Conservation (phyloP, 805 yeast species). For the Wickerhamomyces rabaulensis region DNA sequence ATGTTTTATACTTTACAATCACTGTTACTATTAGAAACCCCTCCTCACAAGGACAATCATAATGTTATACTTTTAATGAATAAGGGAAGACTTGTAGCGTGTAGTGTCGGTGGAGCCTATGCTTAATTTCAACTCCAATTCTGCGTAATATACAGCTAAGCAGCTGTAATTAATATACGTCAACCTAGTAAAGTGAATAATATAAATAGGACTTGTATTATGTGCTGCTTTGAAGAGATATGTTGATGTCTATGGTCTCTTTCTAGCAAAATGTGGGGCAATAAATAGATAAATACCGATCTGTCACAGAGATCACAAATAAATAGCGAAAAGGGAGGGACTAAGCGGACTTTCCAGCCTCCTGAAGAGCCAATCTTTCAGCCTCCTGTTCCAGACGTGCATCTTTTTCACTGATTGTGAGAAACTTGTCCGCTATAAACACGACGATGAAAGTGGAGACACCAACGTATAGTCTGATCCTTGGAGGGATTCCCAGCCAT, state of each 20-base stretch:
- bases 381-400: constrained; percentile 14
- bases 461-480: constrained; percentile 23
- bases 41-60: neutral
- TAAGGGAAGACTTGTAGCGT: neutral
- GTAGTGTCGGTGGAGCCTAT: no score
- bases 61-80: neutral
- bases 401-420: constrained; percentile 10
- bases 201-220: no score
- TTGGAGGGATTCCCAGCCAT: constrained; percentile 21
- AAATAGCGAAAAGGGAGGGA: neutral
- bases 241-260: no score
- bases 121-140: no score
- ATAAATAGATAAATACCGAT: neutral
- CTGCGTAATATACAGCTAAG: no score
- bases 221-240: no score
- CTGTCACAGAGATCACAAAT: neutral
- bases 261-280: neutral
- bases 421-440: constrained; percentile 18
- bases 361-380: constrained; percentile 7
- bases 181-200: no score
- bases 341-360: neutral
- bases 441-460: constrained; percentile 25
- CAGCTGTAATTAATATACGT: no score
- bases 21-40: neutral
- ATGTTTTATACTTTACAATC: neutral